Evolutionary conservation across 176 grass and related monocot species (phyloP).

Genomic region (Panicum miliaceum): DNA sequence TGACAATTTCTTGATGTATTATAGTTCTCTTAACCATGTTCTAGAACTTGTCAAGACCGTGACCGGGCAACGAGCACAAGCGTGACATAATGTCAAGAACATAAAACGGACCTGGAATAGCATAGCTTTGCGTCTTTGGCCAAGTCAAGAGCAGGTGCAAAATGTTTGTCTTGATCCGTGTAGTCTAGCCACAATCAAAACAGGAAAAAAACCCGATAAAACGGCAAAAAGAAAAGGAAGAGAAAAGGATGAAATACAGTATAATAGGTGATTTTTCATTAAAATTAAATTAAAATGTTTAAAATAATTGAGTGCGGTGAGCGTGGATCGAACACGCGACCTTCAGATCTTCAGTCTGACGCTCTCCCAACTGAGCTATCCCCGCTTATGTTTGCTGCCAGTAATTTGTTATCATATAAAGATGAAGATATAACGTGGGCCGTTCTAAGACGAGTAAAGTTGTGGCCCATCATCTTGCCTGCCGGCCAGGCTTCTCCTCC

Average conservation of each 20-base stretch:
- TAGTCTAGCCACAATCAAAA: no score
- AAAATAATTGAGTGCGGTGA: conserved; percentile 43
- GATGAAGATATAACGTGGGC: no score
- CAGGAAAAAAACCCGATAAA: not conserved
- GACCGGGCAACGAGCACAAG: not conserved
- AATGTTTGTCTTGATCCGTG: not conserved
- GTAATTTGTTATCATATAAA: no score
- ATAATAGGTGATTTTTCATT: no score
- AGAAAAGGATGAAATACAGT: not conserved
- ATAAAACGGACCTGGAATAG: not conserved
- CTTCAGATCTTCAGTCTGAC: conserved; percentile 99
- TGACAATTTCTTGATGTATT: not conserved
- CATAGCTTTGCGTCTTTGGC: not conserved
- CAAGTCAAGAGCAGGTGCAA: not conserved
- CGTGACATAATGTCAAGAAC: not conserved
- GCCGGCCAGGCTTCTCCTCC: not conserved
- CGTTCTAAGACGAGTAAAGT: no score
- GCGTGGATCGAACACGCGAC: conserved; percentile 95
- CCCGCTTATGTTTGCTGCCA: conserved; percentile 29
- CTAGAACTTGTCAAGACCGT: not conserved
- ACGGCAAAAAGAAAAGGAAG: not conserved
- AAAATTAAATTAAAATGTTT: not conserved
- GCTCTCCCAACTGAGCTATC: conserved; percentile 99
- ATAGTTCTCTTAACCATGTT: not conserved
- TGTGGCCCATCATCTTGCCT: no score